Evolutionary conservation across 1,139 yeast species (phyloP), one percentile per base, ranked within the genome.

Genomic region (Taphrina communis): DNA sequence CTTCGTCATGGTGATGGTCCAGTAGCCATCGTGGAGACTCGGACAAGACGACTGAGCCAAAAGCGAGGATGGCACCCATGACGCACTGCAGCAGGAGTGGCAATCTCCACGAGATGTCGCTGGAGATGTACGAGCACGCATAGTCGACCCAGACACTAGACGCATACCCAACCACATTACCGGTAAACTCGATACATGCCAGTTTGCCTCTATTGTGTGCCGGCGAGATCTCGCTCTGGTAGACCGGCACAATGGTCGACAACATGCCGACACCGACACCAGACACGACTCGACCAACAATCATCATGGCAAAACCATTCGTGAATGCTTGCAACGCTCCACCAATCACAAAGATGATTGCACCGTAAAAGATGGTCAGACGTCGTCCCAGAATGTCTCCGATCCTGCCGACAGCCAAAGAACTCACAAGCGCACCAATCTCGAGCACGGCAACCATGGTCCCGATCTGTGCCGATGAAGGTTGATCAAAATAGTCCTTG

Each of bases 161-260:
- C 1, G 96, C 85, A 77, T 92, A 93, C 6, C 97, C 97, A 52
- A 90, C 78, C 71, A 92, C 88, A 76, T 92, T 92, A 3, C 97
- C 97, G 0, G 97, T 90, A 78, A 92, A 93, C 79, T 93, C 97
- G 60, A 92, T 87, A 75, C 97, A 91, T 0, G 97, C 97, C 70
- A 90, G 84, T 75, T 88, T 86, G 0, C 98, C 98, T 71, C 98
- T 83, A 73, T 88, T 90, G 72, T 89, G 88, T 0, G 97, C 92
- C 17, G 96, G 96, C 51, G 95, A 87, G 71, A 93, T 90, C 77
- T 93, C 98, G 6, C 91, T 85, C 79, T 92, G 97, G 78, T 91
- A 93, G 63, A 94, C 90, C 0, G 98, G 97, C n/a, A 94, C 95
- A 67, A 92, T 90, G 6, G 97, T 90, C n/a, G 96, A 88, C 69